These are phyloP conservation scores for Ogataea methanolica DNA, from an alignment of 805 yeast species.

Conservation along the genomic window DNA sequence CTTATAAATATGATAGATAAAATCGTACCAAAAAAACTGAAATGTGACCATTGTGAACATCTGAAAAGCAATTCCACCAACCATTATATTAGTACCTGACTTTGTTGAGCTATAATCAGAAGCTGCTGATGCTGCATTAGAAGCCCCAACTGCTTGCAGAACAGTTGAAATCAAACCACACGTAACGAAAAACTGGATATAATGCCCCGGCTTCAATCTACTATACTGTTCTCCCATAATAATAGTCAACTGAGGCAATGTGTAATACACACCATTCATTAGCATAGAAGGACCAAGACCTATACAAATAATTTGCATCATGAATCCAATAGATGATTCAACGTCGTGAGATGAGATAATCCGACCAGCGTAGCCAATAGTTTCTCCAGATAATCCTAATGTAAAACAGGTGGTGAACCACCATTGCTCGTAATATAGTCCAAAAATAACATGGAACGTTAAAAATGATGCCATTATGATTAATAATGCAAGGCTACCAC, in stretches of 20 bases:
- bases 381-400: conserved; percentile 54
- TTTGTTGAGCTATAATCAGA: conserved; percentile 26
- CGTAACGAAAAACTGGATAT: conserved; percentile 58
- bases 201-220: conserved; percentile 48
- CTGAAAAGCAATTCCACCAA: conserved; percentile 76
- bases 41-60: conserved; percentile 65
- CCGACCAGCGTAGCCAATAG: conserved; percentile 66
- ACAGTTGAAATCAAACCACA: conserved; percentile 63
- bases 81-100: conserved; percentile 62
- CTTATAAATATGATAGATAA: conserved; percentile 37
- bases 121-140: conserved; percentile 50
- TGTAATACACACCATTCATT: conserved; percentile 78
- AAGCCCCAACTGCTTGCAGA: conserved; percentile 78
- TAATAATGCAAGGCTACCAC: conserved; percentile 56
- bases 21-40: conserved; percentile 42
- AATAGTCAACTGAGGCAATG: conserved; percentile 62
- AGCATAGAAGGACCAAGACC: conserved; percentile 80
- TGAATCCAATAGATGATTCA: conserved; percentile 35
- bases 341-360: conserved; percentile 38
- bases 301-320: conserved; percentile 62
- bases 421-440: conserved; percentile 47
- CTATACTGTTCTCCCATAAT: conserved; percentile 57
- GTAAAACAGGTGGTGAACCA: conserved; percentile 63
- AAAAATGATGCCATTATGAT: conserved; percentile 49
- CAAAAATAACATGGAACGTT: conserved; percentile 37